Conservation (phyloP, 1,284 basidiomycete genomes). For the Papiliotrema laurentii region DNA sequence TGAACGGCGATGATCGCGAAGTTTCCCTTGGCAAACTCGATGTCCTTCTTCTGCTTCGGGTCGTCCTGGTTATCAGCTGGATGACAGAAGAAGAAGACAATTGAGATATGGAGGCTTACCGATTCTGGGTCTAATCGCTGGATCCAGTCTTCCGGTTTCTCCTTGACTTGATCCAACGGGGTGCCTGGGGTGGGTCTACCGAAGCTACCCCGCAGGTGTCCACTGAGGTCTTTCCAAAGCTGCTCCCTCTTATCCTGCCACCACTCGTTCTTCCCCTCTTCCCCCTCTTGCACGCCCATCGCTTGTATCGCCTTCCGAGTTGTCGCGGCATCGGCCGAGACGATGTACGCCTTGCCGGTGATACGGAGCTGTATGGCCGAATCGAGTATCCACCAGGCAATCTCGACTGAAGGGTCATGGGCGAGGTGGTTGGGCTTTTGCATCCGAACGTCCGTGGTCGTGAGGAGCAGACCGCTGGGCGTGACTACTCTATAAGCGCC, state of each 20-base stretch:
- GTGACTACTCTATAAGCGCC: constrained; percentile 20
- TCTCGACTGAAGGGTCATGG: constrained; percentile 25
- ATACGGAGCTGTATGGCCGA: constrained; percentile 42
- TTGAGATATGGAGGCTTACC: no score
- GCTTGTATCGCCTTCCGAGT: background rate
- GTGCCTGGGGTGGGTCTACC: constrained; percentile 39
- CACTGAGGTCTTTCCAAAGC: constrained; percentile 34
- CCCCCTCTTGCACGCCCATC: constrained; percentile 8
- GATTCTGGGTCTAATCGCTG: constrained; percentile 26
- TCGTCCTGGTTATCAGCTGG: constrained; percentile 18
- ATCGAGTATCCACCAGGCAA: constrained; percentile 42
- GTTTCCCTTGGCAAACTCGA: constrained; percentile 30
- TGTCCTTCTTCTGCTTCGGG: constrained; percentile 25
- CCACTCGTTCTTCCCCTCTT: constrained; percentile 23
- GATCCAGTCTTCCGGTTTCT: constrained; percentile 28
- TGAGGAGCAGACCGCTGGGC: constrained; percentile 33
- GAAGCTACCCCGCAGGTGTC: constrained; percentile 44
- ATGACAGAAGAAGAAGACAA: no score
- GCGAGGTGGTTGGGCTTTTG: constrained; percentile 38
- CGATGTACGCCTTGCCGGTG: constrained; percentile 30
- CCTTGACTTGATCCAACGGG: constrained; percentile 25
- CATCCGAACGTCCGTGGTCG: constrained; percentile 45
- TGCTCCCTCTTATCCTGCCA: constrained; percentile 37
- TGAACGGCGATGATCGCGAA: constrained; percentile 42
- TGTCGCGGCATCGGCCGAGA: constrained; percentile 17